Percentiles rank a stretch among this genome's conserved stretches.
phyloP scores from a whole-genome alignment of 108 stramenopile species.

The Phaeodactylum tricornutum region DNA sequence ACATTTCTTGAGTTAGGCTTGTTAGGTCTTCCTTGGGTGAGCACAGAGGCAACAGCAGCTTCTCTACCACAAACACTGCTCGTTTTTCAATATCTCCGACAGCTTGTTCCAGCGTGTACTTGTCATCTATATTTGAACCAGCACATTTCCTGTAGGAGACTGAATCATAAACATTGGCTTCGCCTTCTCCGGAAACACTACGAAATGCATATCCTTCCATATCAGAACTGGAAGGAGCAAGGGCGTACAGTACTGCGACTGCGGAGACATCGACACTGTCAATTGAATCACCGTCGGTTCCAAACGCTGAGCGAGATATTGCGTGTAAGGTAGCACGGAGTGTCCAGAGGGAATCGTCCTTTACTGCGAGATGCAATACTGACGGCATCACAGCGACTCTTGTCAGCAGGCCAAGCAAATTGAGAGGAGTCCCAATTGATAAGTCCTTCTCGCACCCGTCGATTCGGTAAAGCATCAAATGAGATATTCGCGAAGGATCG shows the following conservation, averaged over 20 bases:
- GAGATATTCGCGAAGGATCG: too few species aligned
- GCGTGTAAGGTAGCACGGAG: conserved; percentile 6
- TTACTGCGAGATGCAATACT: conserved; percentile 5
- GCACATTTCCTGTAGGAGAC: too few species aligned
- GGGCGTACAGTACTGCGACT: conserved; percentile 28
- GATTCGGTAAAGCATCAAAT: too few species aligned
- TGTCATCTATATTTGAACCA: background rate
- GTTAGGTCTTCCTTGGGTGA: too few species aligned
- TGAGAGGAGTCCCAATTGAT: too few species aligned
- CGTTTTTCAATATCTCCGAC: too few species aligned
- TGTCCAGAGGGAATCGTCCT: conserved; percentile 11
- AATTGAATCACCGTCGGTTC: background rate
- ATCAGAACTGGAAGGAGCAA: conserved; percentile 29
- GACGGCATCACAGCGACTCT: too few species aligned
- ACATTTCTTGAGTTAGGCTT: too few species aligned
- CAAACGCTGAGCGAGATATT: conserved; percentile 1
- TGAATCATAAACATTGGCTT: background rate
- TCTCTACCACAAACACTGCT: too few species aligned
- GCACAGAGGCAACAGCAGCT: too few species aligned
- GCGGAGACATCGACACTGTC: conserved; percentile 8
- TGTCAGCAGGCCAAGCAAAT: too few species aligned
- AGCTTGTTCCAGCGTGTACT: background rate
- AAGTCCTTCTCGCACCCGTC: too few species aligned
- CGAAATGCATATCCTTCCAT: conserved; percentile 17
- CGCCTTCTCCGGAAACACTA: background rate